Percentiles rank a stretch among this genome's conserved stretches.
These are phyloP conservation scores for Byssothecium circinans DNA, from an alignment of 2,329 filamentous ascomycete species.

Conservation along the genomic window DNA sequence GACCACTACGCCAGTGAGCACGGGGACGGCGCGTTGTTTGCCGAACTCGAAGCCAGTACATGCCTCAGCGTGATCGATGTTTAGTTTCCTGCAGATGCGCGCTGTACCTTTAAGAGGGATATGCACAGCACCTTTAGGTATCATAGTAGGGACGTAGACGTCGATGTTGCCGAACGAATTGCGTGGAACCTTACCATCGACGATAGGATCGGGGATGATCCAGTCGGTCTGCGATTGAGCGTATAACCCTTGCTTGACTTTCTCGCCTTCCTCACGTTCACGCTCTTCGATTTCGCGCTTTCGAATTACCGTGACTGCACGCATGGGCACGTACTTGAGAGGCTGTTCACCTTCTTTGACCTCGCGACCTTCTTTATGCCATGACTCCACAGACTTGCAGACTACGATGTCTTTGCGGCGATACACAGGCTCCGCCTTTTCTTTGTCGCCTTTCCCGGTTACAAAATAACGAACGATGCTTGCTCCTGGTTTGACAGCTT, in stretches of 20 bases:
- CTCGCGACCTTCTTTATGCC: conserved; percentile 93
- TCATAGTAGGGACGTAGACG: conserved; percentile 91
- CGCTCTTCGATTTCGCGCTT: conserved; percentile 87
- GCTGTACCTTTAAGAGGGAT: conserved; percentile 76
- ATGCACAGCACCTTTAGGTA: conserved; percentile 81
- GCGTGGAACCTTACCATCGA: conserved; percentile 84
- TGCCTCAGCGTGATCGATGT: conserved; percentile 88
- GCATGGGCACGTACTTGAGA: conserved; percentile 84
- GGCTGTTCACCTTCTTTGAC: conserved; percentile 71
- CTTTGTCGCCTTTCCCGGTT: conserved; percentile 71
- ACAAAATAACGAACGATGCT: conserved; percentile 73
- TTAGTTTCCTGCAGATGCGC: conserved; percentile 78
- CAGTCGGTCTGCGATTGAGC: conserved; percentile 85
- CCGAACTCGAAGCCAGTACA: conserved; percentile 97
- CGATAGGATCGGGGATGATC: conserved; percentile 88
- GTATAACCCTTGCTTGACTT: conserved; percentile 84
- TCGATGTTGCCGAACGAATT: conserved; percentile 97
- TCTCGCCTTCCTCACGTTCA: conserved; percentile 74
- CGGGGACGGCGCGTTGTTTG: conserved; percentile 87
- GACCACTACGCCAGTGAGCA: conserved; percentile 87
- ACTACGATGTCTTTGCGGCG: conserved; percentile 75
- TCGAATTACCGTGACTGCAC: conserved; percentile 84
- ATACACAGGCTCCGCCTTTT: conserved; percentile 79
- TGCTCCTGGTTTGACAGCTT: conserved; percentile 73
- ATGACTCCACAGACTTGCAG: conserved; percentile 91